These are phyloP conservation scores for Penicillium roqueforti DNA, from an alignment of 495 filamentous ascomycete species.

Conservation along the genomic window DNA sequence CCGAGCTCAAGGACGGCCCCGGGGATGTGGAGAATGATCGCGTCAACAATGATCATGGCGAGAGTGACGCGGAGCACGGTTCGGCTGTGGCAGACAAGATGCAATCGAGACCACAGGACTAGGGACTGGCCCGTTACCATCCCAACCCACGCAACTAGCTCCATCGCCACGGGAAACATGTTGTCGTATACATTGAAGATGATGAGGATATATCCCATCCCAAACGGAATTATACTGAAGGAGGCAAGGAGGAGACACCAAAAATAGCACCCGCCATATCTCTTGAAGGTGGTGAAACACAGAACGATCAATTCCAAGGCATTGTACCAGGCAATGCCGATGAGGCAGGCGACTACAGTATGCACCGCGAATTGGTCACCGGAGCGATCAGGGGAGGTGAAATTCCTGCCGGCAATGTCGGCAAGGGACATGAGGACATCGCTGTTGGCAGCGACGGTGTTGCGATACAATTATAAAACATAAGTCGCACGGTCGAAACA, in stretches of 20 bases:
- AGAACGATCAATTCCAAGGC: constrained; percentile 45
- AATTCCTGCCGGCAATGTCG: constrained; percentile 13
- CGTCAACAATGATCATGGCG: constrained; percentile 53
- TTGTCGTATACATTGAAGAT: constrained; percentile 39
- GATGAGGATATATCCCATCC: constrained; percentile 51
- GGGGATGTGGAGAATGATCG: constrained; percentile 46
- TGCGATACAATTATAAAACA: not conserved
- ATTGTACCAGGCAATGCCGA: constrained; percentile 47
- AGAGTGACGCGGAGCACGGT: constrained; percentile 44
- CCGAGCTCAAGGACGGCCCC: constrained; percentile 49
- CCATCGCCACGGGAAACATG: constrained; percentile 31
- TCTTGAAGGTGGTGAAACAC: constrained; percentile 49
- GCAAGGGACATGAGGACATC: constrained; percentile 25
- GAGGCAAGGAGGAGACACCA: constrained; percentile 49
- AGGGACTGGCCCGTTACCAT: constrained; percentile 62
- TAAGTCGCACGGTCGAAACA: not conserved
- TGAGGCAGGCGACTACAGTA: constrained; percentile 32
- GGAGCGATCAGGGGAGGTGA: constrained; percentile 26
- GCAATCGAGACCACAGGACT: constrained; percentile 60
- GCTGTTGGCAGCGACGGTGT: not conserved
- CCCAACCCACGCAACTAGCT: constrained; percentile 49
- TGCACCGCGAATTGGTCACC: constrained; percentile 9
- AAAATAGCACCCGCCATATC: constrained; percentile 49
- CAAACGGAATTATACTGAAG: constrained; percentile 49
- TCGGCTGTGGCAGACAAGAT: constrained; percentile 44